Evolutionary conservation across 2,329 filamentous ascomycete genomes (phyloP), one percentile per base, ranked within the genome.

Genomic region (Paracorniculantispora psalliotae): DNA sequence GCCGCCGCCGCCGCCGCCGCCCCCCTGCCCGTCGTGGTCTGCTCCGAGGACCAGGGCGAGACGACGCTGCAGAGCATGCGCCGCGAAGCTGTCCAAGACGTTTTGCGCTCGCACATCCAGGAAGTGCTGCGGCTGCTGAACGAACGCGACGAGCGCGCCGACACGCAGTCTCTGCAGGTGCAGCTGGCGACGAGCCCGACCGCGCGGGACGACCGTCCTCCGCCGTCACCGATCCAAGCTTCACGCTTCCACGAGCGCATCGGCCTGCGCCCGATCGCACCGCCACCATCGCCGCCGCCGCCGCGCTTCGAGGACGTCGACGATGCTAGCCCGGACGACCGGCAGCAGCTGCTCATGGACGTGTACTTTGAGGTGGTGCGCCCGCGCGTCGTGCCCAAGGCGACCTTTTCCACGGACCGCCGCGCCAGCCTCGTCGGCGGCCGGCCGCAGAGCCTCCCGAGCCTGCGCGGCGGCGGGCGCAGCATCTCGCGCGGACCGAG

Each of bases 291-390:
- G 23, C 48, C 59, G 5, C 61, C 65, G n/a, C 50, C 58, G 4
- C 61, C 65, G 1, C 65, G 66, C 3, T 79, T 83, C 33, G 72
- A 76, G 15, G 75, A 80, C 12, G 77, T 84, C 35, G 73, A 77
- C 57, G 69, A 74, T 10, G 77, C 77, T 0, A 71, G 74, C 13
- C 77, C 80, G 0, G 79, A 81, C 26, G 74, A 79, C 17, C 75
- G 79, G 35, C 79, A 83, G 61, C 68, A 74, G 23, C 72, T 72
- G 12, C 75, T 84, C n/a, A 77, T 84, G 72, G 69, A 76, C 2
- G 76, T 81, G 1, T 84, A 84, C 65, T 84, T 83, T 62, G 62
- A 72, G 12, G 65, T 71, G 0, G 72, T 84, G 15, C 73, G 76
- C 5, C 69, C 64, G 2, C 66, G 68, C 3, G 79, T 82, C 2